Percentiles rank a stretch among this genome's conserved stretches.
Conservation (phyloP, 805 yeast species). For the Candida endomychidarum region DNA sequence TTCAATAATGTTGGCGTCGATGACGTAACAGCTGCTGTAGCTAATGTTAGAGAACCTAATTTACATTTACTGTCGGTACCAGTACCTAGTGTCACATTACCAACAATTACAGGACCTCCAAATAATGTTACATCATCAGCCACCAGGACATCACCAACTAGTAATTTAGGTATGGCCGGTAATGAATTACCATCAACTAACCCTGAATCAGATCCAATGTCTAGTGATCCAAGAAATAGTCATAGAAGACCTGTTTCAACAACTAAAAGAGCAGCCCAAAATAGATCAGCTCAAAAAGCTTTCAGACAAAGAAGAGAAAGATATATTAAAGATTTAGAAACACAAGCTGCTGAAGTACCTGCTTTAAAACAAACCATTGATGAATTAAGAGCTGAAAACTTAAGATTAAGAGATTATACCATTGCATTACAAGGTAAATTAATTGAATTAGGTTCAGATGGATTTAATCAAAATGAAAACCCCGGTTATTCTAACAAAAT, state of each 20-base stretch:
- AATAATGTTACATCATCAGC: conserved; percentile 12
- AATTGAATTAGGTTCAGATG: conserved; percentile 43
- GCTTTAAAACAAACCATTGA: conserved; percentile 64
- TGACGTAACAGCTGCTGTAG: conserved; percentile 25
- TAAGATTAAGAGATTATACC: conserved; percentile 70
- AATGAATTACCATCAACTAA: background rate
- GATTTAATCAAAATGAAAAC: background rate
- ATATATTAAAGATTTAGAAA: conserved; percentile 77
- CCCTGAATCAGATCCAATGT: background rate
- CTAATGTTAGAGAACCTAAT: conserved; percentile 1
- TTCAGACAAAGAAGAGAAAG: conserved; percentile 83
- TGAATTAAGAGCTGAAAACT: conserved; percentile 66
- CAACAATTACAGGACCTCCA: conserved; percentile 1
- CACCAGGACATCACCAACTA: conserved; percentile 2
- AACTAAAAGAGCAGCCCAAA: conserved; percentile 88
- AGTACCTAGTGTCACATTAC: conserved; percentile 7
- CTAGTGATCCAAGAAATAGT: conserved; percentile 1
- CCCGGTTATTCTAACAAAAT: conserved; percentile 7
- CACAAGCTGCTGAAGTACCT: conserved; percentile 62
- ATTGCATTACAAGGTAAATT: conserved; percentile 66
- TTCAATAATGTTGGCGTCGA: conserved; percentile 11
- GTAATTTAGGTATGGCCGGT: background rate
- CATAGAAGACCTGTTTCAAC: conserved; percentile 46
- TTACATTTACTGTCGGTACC: conserved; percentile 4
- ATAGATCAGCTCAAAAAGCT: conserved; percentile 88